These are phyloP conservation scores for Ailanthus altissimus DNA, from an alignment of 345 rosid genomes.

Conservation along the genomic window DNA sequence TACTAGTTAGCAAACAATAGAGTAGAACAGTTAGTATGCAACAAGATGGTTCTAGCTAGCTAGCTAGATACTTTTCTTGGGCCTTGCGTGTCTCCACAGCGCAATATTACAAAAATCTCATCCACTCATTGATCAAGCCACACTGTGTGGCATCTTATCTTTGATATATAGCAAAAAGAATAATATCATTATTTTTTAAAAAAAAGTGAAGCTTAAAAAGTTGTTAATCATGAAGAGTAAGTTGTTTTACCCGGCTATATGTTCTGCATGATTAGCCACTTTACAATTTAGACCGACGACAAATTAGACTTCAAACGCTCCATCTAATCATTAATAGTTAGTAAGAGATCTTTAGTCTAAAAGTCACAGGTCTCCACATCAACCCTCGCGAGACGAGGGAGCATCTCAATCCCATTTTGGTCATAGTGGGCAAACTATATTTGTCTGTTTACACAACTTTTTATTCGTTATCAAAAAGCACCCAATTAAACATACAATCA, in stretches of 20 bases:
- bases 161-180: slow-evolving; percentile 21
- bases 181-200: too few relatives aligned
- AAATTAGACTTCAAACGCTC: slow-evolving; percentile 5
- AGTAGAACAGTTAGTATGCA: neutral
- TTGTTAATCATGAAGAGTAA: neutral
- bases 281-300: neutral
- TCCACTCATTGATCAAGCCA: too few relatives aligned
- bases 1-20: neutral
- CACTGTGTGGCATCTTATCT: slow-evolving; percentile 14
- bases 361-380: neutral
- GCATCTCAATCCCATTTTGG: too few relatives aligned
- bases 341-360: slow-evolving; percentile 1
- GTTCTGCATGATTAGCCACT: neutral
- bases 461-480: too few relatives aligned
- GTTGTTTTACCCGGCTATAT: neutral
- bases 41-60: neutral
- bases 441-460: too few relatives aligned
- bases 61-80: neutral
- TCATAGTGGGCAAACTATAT: too few relatives aligned
- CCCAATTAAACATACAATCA: too few relatives aligned
- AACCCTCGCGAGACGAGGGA: too few relatives aligned
- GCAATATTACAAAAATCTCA: slow-evolving; percentile 4
- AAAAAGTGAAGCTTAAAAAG: neutral
- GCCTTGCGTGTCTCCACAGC: slow-evolving; percentile 12
- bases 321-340: slow-evolving; percentile 3